Percentiles rank a stretch among this genome's conserved stretches.
phyloP scores from a whole-genome alignment of 306 rosid species.

The Rosa persica region DNA sequence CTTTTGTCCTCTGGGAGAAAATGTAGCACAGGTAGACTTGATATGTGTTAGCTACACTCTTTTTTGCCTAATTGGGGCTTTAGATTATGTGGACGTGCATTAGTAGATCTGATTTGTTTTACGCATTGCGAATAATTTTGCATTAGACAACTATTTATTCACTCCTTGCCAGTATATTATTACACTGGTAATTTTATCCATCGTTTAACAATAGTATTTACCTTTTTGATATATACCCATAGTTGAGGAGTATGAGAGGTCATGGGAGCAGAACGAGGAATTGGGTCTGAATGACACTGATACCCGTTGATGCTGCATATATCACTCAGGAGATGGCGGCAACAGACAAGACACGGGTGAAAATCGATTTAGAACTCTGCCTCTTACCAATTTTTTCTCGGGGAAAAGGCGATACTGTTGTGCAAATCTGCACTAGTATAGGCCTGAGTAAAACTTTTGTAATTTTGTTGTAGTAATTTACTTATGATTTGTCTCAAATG shows the following conservation, averaged over 20 bases:
- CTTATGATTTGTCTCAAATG: neutral
- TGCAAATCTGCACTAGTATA: too few species aligned
- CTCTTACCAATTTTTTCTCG: neutral
- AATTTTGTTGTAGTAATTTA: neutral
- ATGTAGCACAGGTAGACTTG: too few species aligned
- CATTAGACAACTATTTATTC: neutral
- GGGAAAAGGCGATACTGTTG: neutral
- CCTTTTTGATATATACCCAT: neutral
- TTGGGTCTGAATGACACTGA: conserved; percentile 93
- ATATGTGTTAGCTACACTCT: neutral
- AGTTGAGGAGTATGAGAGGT: conserved; percentile 89
- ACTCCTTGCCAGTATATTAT: conserved; percentile 10
- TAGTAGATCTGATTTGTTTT: neutral
- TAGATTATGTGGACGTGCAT: neutral
- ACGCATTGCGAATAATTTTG: neutral
- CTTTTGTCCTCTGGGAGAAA: too few species aligned
- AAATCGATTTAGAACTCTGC: neutral
- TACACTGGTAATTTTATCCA: neutral
- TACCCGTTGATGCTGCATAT: conserved; percentile 81
- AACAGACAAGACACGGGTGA: neutral
- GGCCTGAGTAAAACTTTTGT: neutral
- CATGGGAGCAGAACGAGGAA: conserved; percentile 97
- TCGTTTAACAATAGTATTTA: neutral
- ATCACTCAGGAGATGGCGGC: conserved; percentile 25
- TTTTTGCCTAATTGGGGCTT: neutral